Evolutionary conservation across 768 basidiomycete species (phyloP).

Genomic region (Collybiopsis luxurians): DNA sequence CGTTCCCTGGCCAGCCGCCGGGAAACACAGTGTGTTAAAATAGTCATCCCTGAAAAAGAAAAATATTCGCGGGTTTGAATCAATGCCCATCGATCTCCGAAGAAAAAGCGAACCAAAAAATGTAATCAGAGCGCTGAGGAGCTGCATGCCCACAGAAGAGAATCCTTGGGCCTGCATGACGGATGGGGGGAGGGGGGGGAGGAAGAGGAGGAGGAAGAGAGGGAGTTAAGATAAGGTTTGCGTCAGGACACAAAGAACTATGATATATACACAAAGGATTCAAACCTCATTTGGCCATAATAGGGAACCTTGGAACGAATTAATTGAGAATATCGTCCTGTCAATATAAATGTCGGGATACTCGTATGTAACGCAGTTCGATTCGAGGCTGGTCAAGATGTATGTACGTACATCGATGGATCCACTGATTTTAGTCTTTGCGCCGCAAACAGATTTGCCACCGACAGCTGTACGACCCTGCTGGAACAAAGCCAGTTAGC

Average conservation of each 20-base stretch:
- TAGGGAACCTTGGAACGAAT: too few species aligned
- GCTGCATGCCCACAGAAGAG: background rate
- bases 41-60: conserved; percentile 20
- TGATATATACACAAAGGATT: too few species aligned
- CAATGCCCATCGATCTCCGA: background rate
- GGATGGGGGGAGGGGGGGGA: background rate
- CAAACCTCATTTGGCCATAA: background rate
- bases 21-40: conserved; percentile 23
- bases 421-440: too few species aligned
- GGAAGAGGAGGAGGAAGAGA: background rate
- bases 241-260: too few species aligned
- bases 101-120: background rate
- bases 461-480: too few species aligned
- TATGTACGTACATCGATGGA: too few species aligned
- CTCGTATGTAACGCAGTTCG: too few species aligned
- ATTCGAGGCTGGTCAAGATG: too few species aligned
- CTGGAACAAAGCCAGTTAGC: too few species aligned
- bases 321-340: too few species aligned
- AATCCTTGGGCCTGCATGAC: background rate
- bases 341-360: too few species aligned
- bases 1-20: conserved; percentile 21
- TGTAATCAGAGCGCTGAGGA: background rate
- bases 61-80: background rate
- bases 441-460: too few species aligned
- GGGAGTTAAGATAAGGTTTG: conserved; percentile 7